These are phyloP conservation scores for Tetrahymena elliotti DNA, from an alignment of 73 alveolate species.

Conservation along the genomic window DNA sequence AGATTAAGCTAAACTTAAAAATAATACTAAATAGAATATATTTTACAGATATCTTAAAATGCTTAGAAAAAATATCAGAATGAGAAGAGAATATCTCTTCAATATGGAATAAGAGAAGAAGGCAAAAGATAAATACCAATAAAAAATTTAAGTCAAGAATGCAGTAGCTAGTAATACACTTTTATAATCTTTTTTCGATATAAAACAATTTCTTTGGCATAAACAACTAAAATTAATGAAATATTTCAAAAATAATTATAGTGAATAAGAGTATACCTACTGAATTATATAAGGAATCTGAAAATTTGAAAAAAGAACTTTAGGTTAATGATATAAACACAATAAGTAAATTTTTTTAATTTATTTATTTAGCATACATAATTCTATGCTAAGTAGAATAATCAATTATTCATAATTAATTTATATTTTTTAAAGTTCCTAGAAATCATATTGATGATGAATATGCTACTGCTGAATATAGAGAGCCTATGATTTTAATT, in stretches of 20 bases:
- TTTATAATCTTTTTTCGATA: not conserved
- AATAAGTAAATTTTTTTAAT: not conserved
- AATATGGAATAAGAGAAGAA: slow-evolving; percentile 45
- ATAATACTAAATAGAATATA: not conserved
- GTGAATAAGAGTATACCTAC: slow-evolving; percentile 86
- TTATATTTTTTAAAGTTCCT: slow-evolving; percentile 69
- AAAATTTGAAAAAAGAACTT: slow-evolving; percentile 48
- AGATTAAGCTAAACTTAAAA: not conserved
- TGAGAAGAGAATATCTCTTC: slow-evolving; percentile 95
- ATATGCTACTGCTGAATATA: slow-evolving; percentile 78
- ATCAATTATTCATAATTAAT: slow-evolving; percentile 48
- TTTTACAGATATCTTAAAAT: slow-evolving; percentile 21
- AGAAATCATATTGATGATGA: slow-evolving; percentile 95
- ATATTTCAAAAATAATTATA: slow-evolving; percentile 9
- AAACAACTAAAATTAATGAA: no score
- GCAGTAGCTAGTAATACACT: not conserved
- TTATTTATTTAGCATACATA: not conserved
- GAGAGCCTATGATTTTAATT: slow-evolving; percentile 87
- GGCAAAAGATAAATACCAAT: slow-evolving; percentile 4
- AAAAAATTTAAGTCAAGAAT: not conserved
- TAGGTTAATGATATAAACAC: slow-evolving; percentile 55
- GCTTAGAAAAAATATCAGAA: slow-evolving; percentile 94
- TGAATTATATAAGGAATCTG: slow-evolving; percentile 84
- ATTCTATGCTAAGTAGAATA: slow-evolving; percentile 6
- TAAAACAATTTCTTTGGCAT: slow-evolving; percentile 37